These are phyloP conservation scores for Xerocomellus dryophilus DNA, from an alignment of 768 basidiomycete genomes.

Conservation along the genomic window DNA sequence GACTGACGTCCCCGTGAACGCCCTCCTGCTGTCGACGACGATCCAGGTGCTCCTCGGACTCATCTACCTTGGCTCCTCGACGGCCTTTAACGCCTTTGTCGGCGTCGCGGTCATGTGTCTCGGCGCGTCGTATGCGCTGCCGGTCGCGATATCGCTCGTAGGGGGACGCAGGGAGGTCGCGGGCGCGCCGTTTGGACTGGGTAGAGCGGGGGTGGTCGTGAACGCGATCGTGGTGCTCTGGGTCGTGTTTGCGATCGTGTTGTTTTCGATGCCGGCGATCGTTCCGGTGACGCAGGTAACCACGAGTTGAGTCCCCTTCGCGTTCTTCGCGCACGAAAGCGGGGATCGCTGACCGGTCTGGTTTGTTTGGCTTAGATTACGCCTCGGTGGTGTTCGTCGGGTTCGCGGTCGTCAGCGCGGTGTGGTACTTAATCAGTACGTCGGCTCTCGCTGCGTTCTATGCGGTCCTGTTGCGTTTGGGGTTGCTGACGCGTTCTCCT, in stretches of 20 bases:
- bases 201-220: conserved; percentile 41
- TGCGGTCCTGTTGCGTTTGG: background rate
- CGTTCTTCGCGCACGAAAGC: too few relatives aligned
- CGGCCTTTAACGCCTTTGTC: conserved; percentile 67
- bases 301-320: conserved; percentile 45
- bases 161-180: conserved; percentile 42
- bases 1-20: conserved; percentile 55
- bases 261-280: conserved; percentile 68
- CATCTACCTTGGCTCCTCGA: conserved; percentile 58
- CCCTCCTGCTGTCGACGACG: conserved; percentile 54
- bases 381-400: conserved; percentile 66
- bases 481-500: background rate
- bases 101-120: conserved; percentile 66
- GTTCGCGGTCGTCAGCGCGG: conserved; percentile 53
- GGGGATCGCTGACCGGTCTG: background rate
- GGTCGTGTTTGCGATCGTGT: conserved; percentile 57
- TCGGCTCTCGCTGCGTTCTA: conserved; percentile 4
- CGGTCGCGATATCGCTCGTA: conserved; percentile 51
- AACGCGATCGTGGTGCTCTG: conserved; percentile 57
- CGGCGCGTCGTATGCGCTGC: conserved; percentile 62
- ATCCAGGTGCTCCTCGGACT: conserved; percentile 61
- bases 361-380: conserved; percentile 43
- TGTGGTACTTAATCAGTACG: conserved; percentile 60
- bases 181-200: conserved; percentile 52
- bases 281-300: conserved; percentile 50